These are phyloP conservation scores for Myxozyma mucilagina DNA, from an alignment of 805 yeast genomes.

Conservation along the genomic window DNA sequence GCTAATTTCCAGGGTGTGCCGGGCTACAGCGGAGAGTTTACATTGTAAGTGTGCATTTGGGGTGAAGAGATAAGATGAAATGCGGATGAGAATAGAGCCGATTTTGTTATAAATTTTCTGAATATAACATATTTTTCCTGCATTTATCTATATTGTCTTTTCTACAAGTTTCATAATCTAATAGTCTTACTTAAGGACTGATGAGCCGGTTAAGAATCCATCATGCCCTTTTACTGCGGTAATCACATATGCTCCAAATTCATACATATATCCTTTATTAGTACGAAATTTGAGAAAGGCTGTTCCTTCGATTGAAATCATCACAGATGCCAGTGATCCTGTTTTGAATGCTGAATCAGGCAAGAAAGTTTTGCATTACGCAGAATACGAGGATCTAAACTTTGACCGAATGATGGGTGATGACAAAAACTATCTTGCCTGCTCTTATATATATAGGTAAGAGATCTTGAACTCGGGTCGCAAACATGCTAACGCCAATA, in stretches of 20 bases:
- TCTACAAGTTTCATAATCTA: neutral
- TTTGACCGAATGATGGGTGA: slow-evolving; percentile 59
- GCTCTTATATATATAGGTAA: slow-evolving; percentile 69
- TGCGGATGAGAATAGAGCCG: neutral
- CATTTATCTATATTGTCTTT: neutral
- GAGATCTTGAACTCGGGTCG: neutral
- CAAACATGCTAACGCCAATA: neutral
- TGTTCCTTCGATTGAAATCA: slow-evolving; percentile 42
- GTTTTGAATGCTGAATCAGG: slow-evolving; percentile 26
- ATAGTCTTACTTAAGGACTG: neutral
- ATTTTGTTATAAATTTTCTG: neutral
- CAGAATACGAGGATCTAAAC: slow-evolving; percentile 86
- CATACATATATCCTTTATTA: slow-evolving; percentile 49
- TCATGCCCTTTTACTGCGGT: slow-evolving; percentile 24
- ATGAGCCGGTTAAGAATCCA: neutral
- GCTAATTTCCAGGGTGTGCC: slow-evolving; percentile 68
- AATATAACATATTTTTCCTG: neutral
- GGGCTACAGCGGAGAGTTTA: slow-evolving; percentile 55
- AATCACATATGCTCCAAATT: slow-evolving; percentile 42
- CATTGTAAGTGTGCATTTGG: slow-evolving; percentile 38
- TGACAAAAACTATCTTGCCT: slow-evolving; percentile 57
- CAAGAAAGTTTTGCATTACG: slow-evolving; percentile 65
- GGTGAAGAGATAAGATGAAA: neutral
- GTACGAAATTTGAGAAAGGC: slow-evolving; percentile 38
- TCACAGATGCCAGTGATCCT: slow-evolving; percentile 34